These are phyloP conservation scores for Teratosphaeria zuluensis DNA, from an alignment of 2,329 filamentous ascomycete species.

Conservation along the genomic window DNA sequence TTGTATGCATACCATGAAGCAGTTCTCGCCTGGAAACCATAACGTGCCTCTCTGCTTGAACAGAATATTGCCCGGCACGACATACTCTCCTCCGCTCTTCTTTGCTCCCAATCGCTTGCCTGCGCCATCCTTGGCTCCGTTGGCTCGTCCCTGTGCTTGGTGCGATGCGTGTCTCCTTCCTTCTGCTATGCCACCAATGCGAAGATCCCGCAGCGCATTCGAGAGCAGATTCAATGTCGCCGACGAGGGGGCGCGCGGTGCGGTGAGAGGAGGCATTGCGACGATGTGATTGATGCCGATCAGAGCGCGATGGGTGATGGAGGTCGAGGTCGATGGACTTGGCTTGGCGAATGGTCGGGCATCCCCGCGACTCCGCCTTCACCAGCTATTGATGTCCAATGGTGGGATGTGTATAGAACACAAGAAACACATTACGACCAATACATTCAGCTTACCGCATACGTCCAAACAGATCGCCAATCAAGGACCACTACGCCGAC, in stretches of 20 bases:
- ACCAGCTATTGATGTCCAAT: not conserved
- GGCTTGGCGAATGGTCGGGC: constrained; percentile 7
- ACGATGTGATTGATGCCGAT: not conserved
- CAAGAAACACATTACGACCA: not conserved
- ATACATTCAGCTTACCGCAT: not conserved
- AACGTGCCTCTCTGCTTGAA: constrained; percentile 91
- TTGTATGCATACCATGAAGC: constrained; percentile 51
- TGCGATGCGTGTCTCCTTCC: constrained; percentile 49
- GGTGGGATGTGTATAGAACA: not conserved
- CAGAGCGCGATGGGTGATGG: not conserved
- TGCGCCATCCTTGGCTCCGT: constrained; percentile 58
- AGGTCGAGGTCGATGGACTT: not conserved
- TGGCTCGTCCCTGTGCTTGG: constrained; percentile 57
- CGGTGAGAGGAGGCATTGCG: not conserved
- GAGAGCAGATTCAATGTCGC: constrained; percentile 19
- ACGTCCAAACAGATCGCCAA: not conserved
- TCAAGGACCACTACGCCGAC: too few species aligned
- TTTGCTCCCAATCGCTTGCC: constrained; percentile 92
- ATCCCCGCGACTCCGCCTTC: constrained; percentile 6
- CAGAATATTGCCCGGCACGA: constrained; percentile 93
- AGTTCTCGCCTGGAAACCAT: constrained; percentile 95
- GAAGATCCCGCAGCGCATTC: constrained; percentile 22
- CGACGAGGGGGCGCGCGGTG: constrained; percentile 17
- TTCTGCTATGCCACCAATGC: constrained; percentile 14
- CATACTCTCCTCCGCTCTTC: constrained; percentile 84